phyloP scores from a whole-genome alignment of 352 stramenopile species.

The Pythium oligandrum region DNA sequence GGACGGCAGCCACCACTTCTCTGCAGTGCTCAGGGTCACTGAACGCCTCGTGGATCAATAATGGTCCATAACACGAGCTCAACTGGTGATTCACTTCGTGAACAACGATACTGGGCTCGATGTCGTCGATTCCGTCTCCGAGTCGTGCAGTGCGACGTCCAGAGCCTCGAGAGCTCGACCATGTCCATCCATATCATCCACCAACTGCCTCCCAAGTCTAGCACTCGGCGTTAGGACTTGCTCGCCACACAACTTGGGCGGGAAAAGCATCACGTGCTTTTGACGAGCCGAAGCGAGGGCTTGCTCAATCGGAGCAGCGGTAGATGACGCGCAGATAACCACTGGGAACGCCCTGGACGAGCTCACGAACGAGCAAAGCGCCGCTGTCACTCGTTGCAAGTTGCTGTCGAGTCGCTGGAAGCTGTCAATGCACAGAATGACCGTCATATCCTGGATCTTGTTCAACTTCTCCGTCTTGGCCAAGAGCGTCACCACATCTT shows the following conservation, averaged over 20 bases:
- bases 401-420: slow-evolving; percentile 14
- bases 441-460: slow-evolving; percentile 22
- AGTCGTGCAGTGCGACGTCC: background rate
- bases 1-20: slow-evolving; percentile 9
- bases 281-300: slow-evolving; percentile 1
- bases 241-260: slow-evolving; percentile 7
- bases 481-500: slow-evolving; percentile 3
- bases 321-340: slow-evolving; percentile 13
- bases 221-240: slow-evolving; percentile 8
- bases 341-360: slow-evolving; percentile 14
- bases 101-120: slow-evolving; percentile 4
- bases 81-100: slow-evolving; percentile 2
- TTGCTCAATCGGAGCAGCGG: slow-evolving; percentile 5
- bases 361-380: slow-evolving; percentile 16
- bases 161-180: slow-evolving; percentile 17
- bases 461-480: slow-evolving; percentile 13
- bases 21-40: slow-evolving; percentile 1
- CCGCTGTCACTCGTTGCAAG: slow-evolving; percentile 6
- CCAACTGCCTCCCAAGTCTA: slow-evolving; percentile 17
- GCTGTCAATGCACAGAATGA: slow-evolving; percentile 25
- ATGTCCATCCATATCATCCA: slow-evolving; percentile 27
- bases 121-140: background rate
- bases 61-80: background rate
- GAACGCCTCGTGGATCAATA: slow-evolving; percentile 1
- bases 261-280: slow-evolving; percentile 5